These are phyloP conservation scores for Aspergillus persii DNA, from an alignment of 2,329 filamentous ascomycete species.

Conservation along the genomic window DNA sequence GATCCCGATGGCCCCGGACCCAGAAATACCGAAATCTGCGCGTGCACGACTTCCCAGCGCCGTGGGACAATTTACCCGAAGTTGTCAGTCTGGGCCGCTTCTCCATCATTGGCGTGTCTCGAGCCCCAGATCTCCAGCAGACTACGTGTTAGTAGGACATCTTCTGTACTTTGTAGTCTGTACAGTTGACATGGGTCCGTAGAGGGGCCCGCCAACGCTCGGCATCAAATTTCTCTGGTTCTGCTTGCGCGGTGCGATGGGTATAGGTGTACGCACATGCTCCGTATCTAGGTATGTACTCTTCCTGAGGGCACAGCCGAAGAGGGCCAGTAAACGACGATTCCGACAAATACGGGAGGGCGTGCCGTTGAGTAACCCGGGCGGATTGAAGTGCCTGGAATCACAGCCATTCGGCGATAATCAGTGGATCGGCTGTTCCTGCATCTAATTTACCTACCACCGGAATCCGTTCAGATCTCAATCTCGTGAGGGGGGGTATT, in stretches of 20 bases:
- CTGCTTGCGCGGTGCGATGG: background rate
- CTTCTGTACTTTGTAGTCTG: no score
- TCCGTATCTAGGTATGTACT: background rate
- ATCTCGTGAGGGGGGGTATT: background rate
- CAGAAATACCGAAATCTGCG: background rate
- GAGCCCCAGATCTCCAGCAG: background rate
- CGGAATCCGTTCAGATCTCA: conserved; percentile 14
- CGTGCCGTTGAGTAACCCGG: background rate
- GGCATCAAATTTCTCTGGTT: background rate
- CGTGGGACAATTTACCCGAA: conserved; percentile 2
- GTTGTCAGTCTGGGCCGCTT: background rate
- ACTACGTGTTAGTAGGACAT: no score
- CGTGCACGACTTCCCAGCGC: background rate
- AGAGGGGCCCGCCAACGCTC: background rate
- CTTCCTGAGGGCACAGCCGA: background rate
- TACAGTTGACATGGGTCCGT: background rate
- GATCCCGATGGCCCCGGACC: background rate
- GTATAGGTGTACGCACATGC: background rate
- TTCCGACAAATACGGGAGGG: background rate
- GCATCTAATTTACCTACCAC: conserved; percentile 10
- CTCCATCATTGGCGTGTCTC: conserved; percentile 2
- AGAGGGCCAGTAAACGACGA: background rate
- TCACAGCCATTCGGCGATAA: background rate
- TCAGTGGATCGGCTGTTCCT: conserved; percentile 14
- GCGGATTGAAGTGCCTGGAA: background rate